Conservation (phyloP, 257 asterid species). For the Rhazya stricta region DNA sequence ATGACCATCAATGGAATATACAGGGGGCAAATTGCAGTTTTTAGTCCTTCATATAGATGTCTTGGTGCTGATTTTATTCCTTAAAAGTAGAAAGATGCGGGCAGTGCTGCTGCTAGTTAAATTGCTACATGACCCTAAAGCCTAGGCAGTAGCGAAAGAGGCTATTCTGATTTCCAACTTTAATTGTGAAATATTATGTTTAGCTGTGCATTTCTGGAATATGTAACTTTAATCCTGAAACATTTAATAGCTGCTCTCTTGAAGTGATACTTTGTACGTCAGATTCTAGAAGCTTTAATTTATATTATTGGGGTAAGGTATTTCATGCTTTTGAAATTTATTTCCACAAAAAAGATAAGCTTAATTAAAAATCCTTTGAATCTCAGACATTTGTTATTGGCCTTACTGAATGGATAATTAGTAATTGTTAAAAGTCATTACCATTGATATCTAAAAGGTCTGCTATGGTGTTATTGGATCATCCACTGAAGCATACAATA, state of each 20-base stretch:
- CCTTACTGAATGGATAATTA: neutral
- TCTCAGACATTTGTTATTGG: neutral
- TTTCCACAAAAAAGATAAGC: neutral
- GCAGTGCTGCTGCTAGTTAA: neutral
- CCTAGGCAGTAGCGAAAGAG: too few relatives aligned
- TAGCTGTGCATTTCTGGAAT: neutral
- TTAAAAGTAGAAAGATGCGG: neutral
- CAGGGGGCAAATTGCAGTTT: neutral
- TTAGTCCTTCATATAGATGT: neutral
- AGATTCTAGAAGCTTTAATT: neutral
- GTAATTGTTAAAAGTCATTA: neutral
- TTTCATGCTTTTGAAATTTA: neutral
- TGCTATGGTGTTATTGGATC: conserved; percentile 1
- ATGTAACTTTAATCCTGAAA: neutral
- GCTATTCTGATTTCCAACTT: neutral
- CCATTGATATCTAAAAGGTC: neutral
- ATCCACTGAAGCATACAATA: neutral
- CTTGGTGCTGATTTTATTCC: neutral
- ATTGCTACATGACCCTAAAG: too few relatives aligned
- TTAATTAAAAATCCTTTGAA: neutral
- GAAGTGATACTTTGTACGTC: neutral
- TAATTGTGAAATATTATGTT: neutral
- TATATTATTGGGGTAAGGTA: neutral
- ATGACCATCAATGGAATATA: neutral
- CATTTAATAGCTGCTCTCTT: neutral